Base-by-base conservation (phyloP, 306 rosid genomes). In the Adenanthera pavonina region DNA sequence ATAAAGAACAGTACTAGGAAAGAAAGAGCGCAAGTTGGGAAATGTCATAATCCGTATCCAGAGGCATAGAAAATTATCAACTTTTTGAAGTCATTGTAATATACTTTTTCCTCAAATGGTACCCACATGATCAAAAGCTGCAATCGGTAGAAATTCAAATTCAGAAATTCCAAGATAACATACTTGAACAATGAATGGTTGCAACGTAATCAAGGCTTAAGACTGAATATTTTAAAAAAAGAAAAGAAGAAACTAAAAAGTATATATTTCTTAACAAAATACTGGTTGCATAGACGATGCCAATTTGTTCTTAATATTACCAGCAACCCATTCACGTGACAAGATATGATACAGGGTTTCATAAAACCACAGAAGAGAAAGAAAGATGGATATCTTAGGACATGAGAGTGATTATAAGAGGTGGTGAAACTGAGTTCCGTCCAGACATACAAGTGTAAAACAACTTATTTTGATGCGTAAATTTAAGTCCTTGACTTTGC, bases 241-340 rank as follows among this genome's bases (percentile, higher is more conserved):
- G 48, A 46, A 54, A 0, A 51, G 69, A 41, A 69, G 30, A 72
- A 72, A 52, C 1, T 52, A 40, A 72, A 12, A 36, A 74, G 20
- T 72, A n/a, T 65, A 77, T 78, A 41, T 59, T 59, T 83, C 69
- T 48, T 15, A 67, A 78, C 10, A 78, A 19, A 83, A 44, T 36
- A 34, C 73, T 15, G 36, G 20, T 65, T 46, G 48, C 59, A n/a
- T 54, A 52, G 6, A n/a, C 3, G 2, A 74, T 44, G 72, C 83
- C 57, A 72, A 71, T 56, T 61, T 13, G 12, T 66, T 78, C 72
- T 53, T 30, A 76, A 71, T 73, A 72, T 65, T 72, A 74, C 53
- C 49, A 52, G 65, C 16, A 75, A 10, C 62, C 51, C 56, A 35
- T 34, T 66, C 75, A 77, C 44, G 60, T 35, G 35, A 79, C 59